Percentiles rank a stretch among this genome's conserved stretches.
Evolutionary conservation across 495 filamentous ascomycete species (phyloP).

Genomic region (Hyaloscypha hepaticicola): DNA sequence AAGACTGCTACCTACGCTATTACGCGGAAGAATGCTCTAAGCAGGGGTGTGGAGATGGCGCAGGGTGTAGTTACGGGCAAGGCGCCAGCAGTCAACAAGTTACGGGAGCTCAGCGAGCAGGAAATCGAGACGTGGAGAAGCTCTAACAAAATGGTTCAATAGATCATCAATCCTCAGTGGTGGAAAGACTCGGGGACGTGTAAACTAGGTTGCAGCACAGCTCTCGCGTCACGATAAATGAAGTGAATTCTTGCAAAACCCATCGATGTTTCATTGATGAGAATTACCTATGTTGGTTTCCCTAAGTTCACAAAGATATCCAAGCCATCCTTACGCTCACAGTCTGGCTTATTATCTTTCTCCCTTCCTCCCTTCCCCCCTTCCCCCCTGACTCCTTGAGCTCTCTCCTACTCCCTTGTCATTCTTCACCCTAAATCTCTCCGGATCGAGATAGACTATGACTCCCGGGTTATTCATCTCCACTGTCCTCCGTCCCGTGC

Average conservation of each 20-base stretch:
- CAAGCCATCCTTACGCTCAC: too few species aligned
- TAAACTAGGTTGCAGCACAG: neutral
- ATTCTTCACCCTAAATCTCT: too few species aligned
- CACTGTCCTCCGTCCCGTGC: too few species aligned
- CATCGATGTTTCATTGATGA: too few species aligned
- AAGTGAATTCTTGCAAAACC: neutral
- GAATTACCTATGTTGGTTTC: too few species aligned
- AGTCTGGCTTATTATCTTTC: too few species aligned
- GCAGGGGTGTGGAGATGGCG: constrained; percentile 65
- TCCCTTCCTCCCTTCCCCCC: too few species aligned
- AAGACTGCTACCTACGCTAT: constrained; percentile 63
- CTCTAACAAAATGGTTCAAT: constrained; percentile 39
- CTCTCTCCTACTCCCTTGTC: too few species aligned
- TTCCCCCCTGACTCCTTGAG: too few species aligned
- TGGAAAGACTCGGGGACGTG: neutral
- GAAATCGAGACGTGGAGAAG: constrained; percentile 59
- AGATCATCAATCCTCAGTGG: constrained; percentile 10
- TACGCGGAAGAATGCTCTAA: constrained; percentile 50
- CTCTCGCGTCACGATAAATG: neutral
- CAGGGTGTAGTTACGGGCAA: constrained; percentile 74
- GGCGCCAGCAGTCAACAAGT: constrained; percentile 69
- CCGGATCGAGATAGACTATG: too few species aligned
- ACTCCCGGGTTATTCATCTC: too few species aligned
- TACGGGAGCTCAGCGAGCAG: constrained; percentile 70
- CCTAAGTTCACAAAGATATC: too few species aligned